Evolutionary conservation across 305 asterid genomes (phyloP).

Genomic region (Fraxinus floribunda): DNA sequence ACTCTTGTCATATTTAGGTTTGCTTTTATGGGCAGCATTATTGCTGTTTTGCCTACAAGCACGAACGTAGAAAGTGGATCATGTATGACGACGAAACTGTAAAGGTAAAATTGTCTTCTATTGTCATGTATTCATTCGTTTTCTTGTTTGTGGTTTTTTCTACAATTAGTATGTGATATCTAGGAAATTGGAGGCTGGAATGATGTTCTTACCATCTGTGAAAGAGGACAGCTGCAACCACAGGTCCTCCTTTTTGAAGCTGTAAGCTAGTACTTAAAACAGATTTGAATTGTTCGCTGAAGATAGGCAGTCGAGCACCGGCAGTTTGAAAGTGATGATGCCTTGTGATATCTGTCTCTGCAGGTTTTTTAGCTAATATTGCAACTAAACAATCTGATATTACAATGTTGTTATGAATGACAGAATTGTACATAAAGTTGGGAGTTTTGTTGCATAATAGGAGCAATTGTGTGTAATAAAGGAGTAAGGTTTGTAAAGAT

Average conservation of each 20-base stretch:
- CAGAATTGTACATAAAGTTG: neutral
- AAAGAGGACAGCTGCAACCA: constrained; percentile 87
- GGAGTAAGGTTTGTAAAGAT: no score
- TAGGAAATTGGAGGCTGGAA: constrained; percentile 88
- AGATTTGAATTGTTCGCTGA: constrained; percentile 19
- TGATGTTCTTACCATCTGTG: constrained; percentile 80
- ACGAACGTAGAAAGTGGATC: constrained; percentile 72
- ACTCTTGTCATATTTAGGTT: constrained; percentile 40
- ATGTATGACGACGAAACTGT: constrained; percentile 93
- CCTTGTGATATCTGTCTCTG: no score
- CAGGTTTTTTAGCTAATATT: no score
- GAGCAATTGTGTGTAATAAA: no score
- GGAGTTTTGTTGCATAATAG: neutral
- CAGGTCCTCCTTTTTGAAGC: constrained; percentile 90
- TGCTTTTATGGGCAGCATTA: constrained; percentile 94
- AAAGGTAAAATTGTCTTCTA: constrained; percentile 45
- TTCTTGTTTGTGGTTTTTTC: neutral
- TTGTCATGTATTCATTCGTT: neutral
- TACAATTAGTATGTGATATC: constrained; percentile 5
- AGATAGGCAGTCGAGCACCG: neutral
- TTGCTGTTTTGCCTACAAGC: constrained; percentile 84
- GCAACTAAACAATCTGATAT: neutral
- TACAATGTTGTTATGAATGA: no score
- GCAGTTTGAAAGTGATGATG: neutral
- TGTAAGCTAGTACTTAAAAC: constrained; percentile 39